Evolutionary conservation across 2,329 filamentous ascomycete genomes (phyloP), one percentile per base, ranked within the genome.

Genomic region (Gaeumannomyces sp.): DNA sequence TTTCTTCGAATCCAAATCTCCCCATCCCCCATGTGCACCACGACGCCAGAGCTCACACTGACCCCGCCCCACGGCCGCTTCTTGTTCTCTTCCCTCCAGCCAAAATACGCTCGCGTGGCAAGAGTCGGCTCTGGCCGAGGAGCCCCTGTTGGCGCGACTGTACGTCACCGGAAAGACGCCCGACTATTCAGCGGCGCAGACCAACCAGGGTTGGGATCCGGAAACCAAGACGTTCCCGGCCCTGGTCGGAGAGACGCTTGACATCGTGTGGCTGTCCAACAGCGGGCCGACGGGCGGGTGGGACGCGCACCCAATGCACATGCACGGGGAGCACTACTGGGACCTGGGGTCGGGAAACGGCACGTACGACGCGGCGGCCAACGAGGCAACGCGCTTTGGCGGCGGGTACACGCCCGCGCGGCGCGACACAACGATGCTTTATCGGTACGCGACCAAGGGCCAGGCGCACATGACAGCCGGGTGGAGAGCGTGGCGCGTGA

Each of bases 401-500:
- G 73, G 75, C 11, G 69, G 67, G 8, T 77, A 76, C 66, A 29
- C 33, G 25, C 78, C 80, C 0, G 74, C 78, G 11, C 70, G 69
- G 64, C 70, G 80, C 19, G 80, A 82, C 70, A 81, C 80, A 0
- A 86, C 83, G 1, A 80, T 85, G 67, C 74, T 89, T 4, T 85
- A 86, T 67, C 74, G 81, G 2, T 89, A 88, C 67, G 73, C 72
- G 0, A 68, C 73, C 4, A 76, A 76, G 29, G 80, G 78, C 0
- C 68, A 67, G 2, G 71, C 78, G 0, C 74, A 79, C 4, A 71
- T 76, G 7, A 78, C 77, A 2, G 76, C 79, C 0, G 85, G 86
- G 0, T 89, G 86, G 86, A 76, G 86, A 27, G 85, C 79, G 0
- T 89, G 85, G 86, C 76, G 86, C 13, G 73, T 88, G 1, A 70